Evolutionary conservation across 805 yeast species (phyloP).

Genomic region (Kuraishia capsulata): DNA sequence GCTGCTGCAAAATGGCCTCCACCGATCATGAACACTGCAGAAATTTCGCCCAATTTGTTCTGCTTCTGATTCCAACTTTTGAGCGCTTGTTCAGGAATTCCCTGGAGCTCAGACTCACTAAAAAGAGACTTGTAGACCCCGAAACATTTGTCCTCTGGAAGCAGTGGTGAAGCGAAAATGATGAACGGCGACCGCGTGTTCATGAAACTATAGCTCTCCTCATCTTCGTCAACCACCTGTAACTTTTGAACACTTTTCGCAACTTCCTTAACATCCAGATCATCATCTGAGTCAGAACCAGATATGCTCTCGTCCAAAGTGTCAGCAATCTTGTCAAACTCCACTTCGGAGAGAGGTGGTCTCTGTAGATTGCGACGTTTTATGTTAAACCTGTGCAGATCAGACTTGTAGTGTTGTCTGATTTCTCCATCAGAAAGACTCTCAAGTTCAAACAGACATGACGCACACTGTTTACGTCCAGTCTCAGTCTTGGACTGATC

Average conservation of each 20-base stretch:
- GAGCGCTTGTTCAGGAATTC: constrained; percentile 44
- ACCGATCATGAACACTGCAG: constrained; percentile 88
- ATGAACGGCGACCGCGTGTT: constrained; percentile 67
- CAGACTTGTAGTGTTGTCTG: constrained; percentile 46
- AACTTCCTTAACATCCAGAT: constrained; percentile 10
- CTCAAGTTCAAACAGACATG: constrained; percentile 15
- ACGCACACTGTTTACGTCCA: constrained; percentile 9
- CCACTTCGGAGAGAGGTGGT: constrained; percentile 38
- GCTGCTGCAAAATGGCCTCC: constrained; percentile 99
- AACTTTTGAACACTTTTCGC: constrained; percentile 1
- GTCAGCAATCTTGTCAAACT: constrained; percentile 48
- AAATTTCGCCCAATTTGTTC: constrained; percentile 18
- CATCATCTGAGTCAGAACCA: constrained; percentile 38
- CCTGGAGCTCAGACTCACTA: constrained; percentile 24
- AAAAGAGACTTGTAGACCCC: constrained; percentile 65
- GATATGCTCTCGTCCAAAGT: constrained; percentile 50
- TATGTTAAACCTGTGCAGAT: constrained; percentile 48
- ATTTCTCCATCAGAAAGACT: constrained; percentile 7
- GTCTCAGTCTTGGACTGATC: background rate
- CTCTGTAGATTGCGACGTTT: constrained; percentile 41
- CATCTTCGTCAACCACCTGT: constrained; percentile 10
- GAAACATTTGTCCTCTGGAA: constrained; percentile 40
- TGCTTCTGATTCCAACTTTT: constrained; percentile 22
- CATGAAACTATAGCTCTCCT: constrained; percentile 37
- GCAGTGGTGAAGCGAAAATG: constrained; percentile 38